A percentile compares a stretch with the other conserved stretches of the same genome.
phyloP scores from a whole-genome alignment of 73 alveolate genomes.

The Uronychia setigera region DNA sequence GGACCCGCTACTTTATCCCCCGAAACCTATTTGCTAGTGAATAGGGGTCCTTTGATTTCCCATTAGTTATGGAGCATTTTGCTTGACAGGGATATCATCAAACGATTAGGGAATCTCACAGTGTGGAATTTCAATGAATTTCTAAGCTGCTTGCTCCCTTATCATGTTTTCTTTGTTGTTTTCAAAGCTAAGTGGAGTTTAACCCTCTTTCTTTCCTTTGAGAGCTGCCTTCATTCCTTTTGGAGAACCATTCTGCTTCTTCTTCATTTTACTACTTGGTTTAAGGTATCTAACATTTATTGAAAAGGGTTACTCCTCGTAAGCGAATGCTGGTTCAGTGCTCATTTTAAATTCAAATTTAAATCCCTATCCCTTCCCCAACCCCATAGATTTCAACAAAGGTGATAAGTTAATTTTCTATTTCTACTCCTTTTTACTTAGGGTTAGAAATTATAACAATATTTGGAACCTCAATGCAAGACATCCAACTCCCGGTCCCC shows the following conservation, averaged over 20 bases:
- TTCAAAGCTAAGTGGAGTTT: background rate
- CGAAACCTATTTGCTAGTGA: no score
- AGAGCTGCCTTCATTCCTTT: background rate
- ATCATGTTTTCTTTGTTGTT: background rate
- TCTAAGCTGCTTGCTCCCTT: background rate
- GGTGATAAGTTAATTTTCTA: no score
- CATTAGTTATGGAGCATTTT: background rate
- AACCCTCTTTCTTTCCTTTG: background rate
- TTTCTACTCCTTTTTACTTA: no score
- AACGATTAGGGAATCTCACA: background rate
- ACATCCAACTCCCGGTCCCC: no score
- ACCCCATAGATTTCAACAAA: no score
- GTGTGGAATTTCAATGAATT: background rate
- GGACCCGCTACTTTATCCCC: background rate
- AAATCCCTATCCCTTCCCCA: background rate
- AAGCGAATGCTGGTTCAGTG: background rate
- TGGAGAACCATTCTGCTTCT: background rate
- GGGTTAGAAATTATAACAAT: no score
- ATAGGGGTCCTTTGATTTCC: no score
- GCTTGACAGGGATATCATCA: no score
- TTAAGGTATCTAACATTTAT: background rate
- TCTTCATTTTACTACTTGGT: background rate
- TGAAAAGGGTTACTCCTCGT: background rate
- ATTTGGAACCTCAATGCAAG: no score
- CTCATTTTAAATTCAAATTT: background rate